A percentile compares a stretch with the other conserved stretches of the same genome.
Evolutionary conservation across 2,329 filamentous ascomycete species (phyloP).

Genomic region (Phyllosticta ampelicida): DNA sequence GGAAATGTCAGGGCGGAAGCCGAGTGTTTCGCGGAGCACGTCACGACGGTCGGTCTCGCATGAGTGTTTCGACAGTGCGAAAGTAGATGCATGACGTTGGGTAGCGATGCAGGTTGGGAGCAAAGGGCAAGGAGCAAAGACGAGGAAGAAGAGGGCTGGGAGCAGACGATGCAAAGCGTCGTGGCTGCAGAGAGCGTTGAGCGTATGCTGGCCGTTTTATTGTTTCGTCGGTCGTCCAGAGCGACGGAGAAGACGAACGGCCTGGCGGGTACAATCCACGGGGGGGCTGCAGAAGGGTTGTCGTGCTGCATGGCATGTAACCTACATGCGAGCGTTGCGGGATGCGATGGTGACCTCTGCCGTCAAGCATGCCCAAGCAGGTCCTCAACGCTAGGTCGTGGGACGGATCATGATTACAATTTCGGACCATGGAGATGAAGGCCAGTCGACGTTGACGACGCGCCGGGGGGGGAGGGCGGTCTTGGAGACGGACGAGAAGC

Average conservation of each 20-base stretch:
- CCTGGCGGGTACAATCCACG: too few relatives aligned
- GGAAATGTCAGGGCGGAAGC: not conserved
- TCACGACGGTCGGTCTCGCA: not conserved
- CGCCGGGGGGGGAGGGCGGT: not conserved
- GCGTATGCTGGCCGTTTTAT: conserved; percentile 3
- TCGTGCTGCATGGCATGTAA: too few relatives aligned
- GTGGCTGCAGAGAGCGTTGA: conserved; percentile 9
- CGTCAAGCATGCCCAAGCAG: not conserved
- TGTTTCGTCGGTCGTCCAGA: not conserved
- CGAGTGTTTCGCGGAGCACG: not conserved
- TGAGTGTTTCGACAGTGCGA: too few relatives aligned
- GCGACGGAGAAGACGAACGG: too few relatives aligned
- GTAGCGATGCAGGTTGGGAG: not conserved
- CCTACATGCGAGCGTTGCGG: not conserved
- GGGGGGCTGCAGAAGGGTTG: too few relatives aligned
- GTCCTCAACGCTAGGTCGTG: too few relatives aligned
- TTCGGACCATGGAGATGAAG: not conserved
- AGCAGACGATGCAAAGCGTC: conserved; percentile 2
- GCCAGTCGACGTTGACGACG: not conserved
- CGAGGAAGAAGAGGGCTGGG: not conserved
- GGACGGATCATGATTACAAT: not conserved
- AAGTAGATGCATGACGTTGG: not conserved
- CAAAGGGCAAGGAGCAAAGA: not conserved
- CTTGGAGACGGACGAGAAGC: not conserved
- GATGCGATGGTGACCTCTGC: not conserved